phyloP scores from a whole-genome alignment of 1,139 yeast species.

The Saccharomyces hybrid region DNA sequence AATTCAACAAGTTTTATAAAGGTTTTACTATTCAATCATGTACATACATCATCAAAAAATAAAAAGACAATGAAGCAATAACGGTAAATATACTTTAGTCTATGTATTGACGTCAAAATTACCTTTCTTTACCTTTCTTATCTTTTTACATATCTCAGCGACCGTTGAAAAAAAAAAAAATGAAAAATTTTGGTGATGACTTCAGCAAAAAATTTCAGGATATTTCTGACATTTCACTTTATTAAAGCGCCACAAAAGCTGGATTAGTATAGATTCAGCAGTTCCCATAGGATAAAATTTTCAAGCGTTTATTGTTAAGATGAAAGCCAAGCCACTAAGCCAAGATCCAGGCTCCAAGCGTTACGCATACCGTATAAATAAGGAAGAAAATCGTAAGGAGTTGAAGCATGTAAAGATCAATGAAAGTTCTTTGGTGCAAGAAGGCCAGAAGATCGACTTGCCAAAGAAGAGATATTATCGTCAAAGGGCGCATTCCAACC shows the following conservation, averaged over 20 bases:
- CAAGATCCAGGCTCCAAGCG: conserved; percentile 29
- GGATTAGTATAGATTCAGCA: background rate
- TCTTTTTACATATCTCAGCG: background rate
- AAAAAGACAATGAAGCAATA: background rate
- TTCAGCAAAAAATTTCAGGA: background rate
- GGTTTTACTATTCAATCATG: background rate
- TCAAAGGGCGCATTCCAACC: conserved; percentile 97
- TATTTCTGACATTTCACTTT: background rate
- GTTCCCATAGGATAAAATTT: background rate
- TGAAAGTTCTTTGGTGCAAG: conserved; percentile 15
- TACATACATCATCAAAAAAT: background rate
- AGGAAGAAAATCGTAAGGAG: conserved; percentile 35
- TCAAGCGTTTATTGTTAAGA: conserved; percentile 1
- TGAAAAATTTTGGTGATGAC: background rate
- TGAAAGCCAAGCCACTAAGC: conserved; percentile 22
- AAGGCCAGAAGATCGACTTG: conserved; percentile 36
- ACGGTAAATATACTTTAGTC: background rate
- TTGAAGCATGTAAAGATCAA: conserved; percentile 35
- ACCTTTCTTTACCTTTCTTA: background rate
- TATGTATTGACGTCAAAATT: background rate
- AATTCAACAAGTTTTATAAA: background rate
- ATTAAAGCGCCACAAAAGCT: background rate
- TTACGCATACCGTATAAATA: conserved; percentile 29
- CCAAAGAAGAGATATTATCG: conserved; percentile 86
- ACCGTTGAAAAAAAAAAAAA: background rate